Conservation (phyloP, 306 rosid genomes). For the Notholithocarpus densiflorus region DNA sequence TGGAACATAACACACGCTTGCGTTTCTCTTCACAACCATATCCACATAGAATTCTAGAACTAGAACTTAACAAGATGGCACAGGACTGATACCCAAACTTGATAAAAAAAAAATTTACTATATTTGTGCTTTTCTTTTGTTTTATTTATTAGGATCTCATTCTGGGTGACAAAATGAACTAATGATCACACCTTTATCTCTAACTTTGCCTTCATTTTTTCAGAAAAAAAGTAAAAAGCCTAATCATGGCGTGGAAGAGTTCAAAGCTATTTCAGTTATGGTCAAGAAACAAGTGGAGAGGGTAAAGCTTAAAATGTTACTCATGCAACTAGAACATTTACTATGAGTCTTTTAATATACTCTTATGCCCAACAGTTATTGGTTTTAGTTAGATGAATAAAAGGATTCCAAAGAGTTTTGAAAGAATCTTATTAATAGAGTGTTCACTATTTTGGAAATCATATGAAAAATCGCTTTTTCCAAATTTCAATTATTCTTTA, state of each 20-base stretch:
- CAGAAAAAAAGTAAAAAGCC: slow-evolving; percentile 5
- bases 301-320: slow-evolving; percentile 20
- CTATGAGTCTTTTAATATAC: neutral
- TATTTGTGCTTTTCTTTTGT: too few relatives aligned
- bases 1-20: too few relatives aligned
- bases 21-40: too few relatives aligned
- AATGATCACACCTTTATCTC: neutral
- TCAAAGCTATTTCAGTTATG: slow-evolving; percentile 9
- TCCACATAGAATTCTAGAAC: too few relatives aligned
- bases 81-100: too few relatives aligned
- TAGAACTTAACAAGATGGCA: too few relatives aligned
- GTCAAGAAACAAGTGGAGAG: slow-evolving; percentile 18
- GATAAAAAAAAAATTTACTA: too few relatives aligned
- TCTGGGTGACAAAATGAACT: too few relatives aligned
- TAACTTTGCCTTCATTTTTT: slow-evolving; percentile 5
- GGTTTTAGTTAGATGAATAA: neutral
- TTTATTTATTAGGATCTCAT: too few relatives aligned
- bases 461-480: neutral
- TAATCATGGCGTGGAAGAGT: slow-evolving; percentile 13
- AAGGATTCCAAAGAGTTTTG: neutral
- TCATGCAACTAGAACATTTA: neutral
- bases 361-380: neutral
- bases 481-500: neutral
- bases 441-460: too few relatives aligned
- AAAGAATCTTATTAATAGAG: neutral